These are phyloP conservation scores for Pyrenula aspistea DNA, from an alignment of 495 filamentous ascomycete genomes.

Conservation along the genomic window DNA sequence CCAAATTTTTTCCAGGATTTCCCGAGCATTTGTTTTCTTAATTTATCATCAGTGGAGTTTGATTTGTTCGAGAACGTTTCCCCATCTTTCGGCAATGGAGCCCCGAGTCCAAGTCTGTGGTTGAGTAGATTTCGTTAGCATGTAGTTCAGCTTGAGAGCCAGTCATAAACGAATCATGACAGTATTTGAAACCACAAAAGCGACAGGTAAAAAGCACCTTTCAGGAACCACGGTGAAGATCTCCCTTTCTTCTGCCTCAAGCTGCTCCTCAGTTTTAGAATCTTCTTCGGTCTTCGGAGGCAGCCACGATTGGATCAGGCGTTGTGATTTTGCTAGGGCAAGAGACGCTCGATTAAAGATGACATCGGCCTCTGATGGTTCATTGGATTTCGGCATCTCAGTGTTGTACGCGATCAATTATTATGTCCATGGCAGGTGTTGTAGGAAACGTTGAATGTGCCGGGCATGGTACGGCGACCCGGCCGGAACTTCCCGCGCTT, in stretches of 20 bases:
- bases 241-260: conserved; percentile 36
- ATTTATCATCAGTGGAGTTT: conserved; percentile 30
- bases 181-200: neutral
- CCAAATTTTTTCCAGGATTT: conserved; percentile 31
- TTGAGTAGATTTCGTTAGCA: neutral
- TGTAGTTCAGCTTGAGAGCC: neutral
- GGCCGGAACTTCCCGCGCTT: neutral
- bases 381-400: conserved; percentile 23
- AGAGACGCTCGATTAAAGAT: conserved; percentile 39
- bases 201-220: conserved; percentile 18
- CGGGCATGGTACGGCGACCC: too few species aligned
- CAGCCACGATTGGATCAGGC: conserved; percentile 40
- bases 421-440: too few species aligned
- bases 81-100: conserved; percentile 22
- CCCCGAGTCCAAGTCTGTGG: conserved; percentile 34
- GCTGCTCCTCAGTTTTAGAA: conserved; percentile 27
- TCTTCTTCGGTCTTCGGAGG: conserved; percentile 29
- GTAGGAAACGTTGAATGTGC: too few species aligned
- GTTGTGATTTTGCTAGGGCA: conserved; percentile 35
- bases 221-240: conserved; percentile 40
- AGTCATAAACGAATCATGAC: too few species aligned
- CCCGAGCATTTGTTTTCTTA: conserved; percentile 37
- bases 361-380: conserved; percentile 24
- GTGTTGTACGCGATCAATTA: neutral
- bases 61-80: conserved; percentile 27